These are phyloP conservation scores for Daldinia sp. DNA, from an alignment of 2,329 filamentous ascomycete species.

Conservation along the genomic window DNA sequence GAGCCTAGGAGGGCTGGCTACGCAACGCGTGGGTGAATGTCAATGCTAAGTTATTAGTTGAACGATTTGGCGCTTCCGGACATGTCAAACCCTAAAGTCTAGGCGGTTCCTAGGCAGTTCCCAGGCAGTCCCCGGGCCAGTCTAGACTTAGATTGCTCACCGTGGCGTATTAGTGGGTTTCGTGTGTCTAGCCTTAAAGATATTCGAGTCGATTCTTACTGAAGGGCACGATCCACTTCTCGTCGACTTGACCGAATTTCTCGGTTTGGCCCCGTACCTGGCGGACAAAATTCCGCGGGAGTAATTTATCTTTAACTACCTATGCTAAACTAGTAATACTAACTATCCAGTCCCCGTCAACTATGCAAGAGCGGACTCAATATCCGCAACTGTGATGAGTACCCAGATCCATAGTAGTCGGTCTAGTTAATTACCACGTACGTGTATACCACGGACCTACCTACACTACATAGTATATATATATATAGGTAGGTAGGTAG, in stretches of 20 bases:
- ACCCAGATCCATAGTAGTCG: not conserved
- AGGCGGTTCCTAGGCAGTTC: not conserved
- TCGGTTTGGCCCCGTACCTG: not conserved
- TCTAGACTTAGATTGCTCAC: conserved; percentile 1
- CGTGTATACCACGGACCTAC: no score
- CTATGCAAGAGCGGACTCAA: conserved; percentile 27
- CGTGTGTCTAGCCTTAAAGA: not conserved
- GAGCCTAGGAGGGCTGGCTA: not conserved
- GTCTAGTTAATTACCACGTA: no score
- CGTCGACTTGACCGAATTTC: not conserved
- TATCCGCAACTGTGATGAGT: conserved; percentile 28
- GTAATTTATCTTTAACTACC: not conserved
- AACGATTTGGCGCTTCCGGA: not conserved
- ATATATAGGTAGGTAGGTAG: not conserved
- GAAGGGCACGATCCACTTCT: not conserved
- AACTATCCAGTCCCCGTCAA: not conserved
- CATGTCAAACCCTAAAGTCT: conserved; percentile 4
- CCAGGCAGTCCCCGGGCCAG: no score
- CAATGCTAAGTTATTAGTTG: not conserved
- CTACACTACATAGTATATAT: no score
- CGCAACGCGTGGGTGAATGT: not conserved
- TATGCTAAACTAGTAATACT: not conserved
- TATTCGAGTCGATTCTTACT: not conserved
- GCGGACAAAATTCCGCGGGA: not conserved
- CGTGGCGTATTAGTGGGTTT: not conserved